phyloP scores from a whole-genome alignment of 192 early-diverging fungal species.

The Radiomyces spectabilis region DNA sequence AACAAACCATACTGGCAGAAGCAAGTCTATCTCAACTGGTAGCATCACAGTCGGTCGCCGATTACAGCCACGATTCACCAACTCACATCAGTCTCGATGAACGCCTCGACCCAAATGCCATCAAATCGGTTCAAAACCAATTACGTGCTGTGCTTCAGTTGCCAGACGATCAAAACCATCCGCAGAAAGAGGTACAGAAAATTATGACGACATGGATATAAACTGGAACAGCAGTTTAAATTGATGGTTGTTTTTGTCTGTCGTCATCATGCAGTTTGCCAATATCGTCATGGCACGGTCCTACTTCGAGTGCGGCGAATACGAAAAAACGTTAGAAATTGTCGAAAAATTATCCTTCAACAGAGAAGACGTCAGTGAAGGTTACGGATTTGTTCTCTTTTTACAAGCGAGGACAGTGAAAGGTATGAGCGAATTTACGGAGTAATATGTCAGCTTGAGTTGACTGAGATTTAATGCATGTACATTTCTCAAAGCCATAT shows the following conservation, averaged over 20 bases:
- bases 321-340: constrained; percentile 33
- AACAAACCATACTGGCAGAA: constrained; percentile 35
- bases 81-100: constrained; percentile 7
- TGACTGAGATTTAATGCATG: no score
- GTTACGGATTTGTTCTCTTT: constrained; percentile 52
- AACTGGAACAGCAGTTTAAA: no score
- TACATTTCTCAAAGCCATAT: no score
- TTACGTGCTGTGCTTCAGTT: constrained; percentile 4
- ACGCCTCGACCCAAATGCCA: neutral
- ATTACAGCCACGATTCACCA: constrained; percentile 18
- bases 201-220: no score
- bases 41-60: no score
- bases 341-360: constrained; percentile 28
- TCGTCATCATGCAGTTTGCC: constrained; percentile 35
- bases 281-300: constrained; percentile 50
- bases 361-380: constrained; percentile 25
- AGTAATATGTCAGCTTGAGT: no score
- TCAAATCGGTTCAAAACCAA: constrained; percentile 16
- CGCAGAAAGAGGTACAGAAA: constrained; percentile 6
- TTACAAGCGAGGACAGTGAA: constrained; percentile 51
- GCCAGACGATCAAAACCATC: neutral
- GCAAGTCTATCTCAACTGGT: constrained; percentile 15
- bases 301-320: constrained; percentile 44
- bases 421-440: no score
- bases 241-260: no score